Percentiles rank a stretch among this genome's conserved stretches.
Conservation (phyloP, 768 basidiomycete species). For the Megacollybia marginata region DNA sequence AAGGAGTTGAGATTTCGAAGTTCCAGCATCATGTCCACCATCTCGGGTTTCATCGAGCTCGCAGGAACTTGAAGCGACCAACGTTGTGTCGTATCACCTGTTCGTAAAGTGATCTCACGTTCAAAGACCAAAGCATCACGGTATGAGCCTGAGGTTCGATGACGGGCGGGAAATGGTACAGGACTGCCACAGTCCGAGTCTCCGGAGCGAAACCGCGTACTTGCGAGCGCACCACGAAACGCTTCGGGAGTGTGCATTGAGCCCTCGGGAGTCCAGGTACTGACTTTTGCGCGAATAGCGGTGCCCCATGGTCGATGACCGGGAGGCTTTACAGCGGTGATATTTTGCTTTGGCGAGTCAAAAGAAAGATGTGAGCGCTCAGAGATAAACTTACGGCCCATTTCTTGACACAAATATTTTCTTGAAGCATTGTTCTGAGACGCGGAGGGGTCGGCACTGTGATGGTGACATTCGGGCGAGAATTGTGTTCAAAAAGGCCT, state of each 20-base stretch:
- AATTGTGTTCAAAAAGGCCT: background rate
- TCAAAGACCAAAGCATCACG: slow-evolving; percentile 27
- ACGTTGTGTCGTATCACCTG: slow-evolving; percentile 20
- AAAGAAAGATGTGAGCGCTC: slow-evolving; percentile 1
- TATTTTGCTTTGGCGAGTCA: slow-evolving; percentile 16
- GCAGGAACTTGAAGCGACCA: slow-evolving; percentile 27
- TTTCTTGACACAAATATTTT: slow-evolving; percentile 29
- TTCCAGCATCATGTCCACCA: slow-evolving; percentile 33
- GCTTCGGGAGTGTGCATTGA: slow-evolving; percentile 27
- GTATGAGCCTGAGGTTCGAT: slow-evolving; percentile 8
- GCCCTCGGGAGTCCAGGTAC: slow-evolving; percentile 31
- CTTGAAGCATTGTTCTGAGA: slow-evolving; percentile 28
- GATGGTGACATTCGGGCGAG: slow-evolving; percentile 12
- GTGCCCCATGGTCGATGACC: slow-evolving; percentile 34
- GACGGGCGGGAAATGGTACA: slow-evolving; percentile 3
- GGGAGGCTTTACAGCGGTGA: slow-evolving; percentile 21
- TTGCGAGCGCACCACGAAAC: slow-evolving; percentile 16
- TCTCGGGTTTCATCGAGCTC: slow-evolving; percentile 27
- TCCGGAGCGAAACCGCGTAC: slow-evolving; percentile 4
- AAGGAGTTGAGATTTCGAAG: slow-evolving; percentile 31
- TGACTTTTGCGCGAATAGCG: slow-evolving; percentile 8
- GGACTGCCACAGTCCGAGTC: background rate
- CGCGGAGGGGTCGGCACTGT: slow-evolving; percentile 31
- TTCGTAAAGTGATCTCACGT: slow-evolving; percentile 23
- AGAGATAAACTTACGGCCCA: slow-evolving; percentile 31